Evolutionary conservation across 768 basidiomycete genomes (phyloP).

Genomic region (Hericium erinaceus): DNA sequence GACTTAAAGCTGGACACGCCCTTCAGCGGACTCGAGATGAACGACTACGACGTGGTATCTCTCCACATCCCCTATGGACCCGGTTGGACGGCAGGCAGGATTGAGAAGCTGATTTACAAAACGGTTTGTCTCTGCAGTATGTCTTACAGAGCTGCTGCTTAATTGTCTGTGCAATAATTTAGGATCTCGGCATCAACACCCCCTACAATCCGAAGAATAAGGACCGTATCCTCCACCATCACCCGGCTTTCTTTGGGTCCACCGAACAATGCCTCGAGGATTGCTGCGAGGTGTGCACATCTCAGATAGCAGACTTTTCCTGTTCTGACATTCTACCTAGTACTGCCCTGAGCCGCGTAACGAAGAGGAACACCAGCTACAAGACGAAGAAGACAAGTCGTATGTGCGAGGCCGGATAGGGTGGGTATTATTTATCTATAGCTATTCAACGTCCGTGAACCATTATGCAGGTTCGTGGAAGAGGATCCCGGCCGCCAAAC

Average conservation of each 20-base stretch:
- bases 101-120: constrained; percentile 48
- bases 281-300: constrained; percentile 42
- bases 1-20: constrained; percentile 40
- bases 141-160: constrained; percentile 3
- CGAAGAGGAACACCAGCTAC: constrained; percentile 44
- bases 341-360: constrained; percentile 46
- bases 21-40: constrained; percentile 40
- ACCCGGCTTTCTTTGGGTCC: constrained; percentile 55
- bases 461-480: constrained; percentile 37
- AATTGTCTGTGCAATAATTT: background rate
- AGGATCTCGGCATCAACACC: constrained; percentile 54
- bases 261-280: constrained; percentile 49
- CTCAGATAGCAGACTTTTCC: background rate
- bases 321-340: constrained; percentile 19
- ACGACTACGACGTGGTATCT: constrained; percentile 45
- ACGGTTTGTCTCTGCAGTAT: constrained; percentile 29
- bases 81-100: constrained; percentile 45
- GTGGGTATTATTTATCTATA: background rate
- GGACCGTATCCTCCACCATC: constrained; percentile 47
- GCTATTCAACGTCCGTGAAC: background rate
- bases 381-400: constrained; percentile 41
- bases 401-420: constrained; percentile 34
- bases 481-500: constrained; percentile 54
- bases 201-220: constrained; percentile 60
- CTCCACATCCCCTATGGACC: constrained; percentile 56